Evolutionary conservation across 2,329 filamentous ascomycete species (phyloP).

Genomic region (Calonectria honghensis): DNA sequence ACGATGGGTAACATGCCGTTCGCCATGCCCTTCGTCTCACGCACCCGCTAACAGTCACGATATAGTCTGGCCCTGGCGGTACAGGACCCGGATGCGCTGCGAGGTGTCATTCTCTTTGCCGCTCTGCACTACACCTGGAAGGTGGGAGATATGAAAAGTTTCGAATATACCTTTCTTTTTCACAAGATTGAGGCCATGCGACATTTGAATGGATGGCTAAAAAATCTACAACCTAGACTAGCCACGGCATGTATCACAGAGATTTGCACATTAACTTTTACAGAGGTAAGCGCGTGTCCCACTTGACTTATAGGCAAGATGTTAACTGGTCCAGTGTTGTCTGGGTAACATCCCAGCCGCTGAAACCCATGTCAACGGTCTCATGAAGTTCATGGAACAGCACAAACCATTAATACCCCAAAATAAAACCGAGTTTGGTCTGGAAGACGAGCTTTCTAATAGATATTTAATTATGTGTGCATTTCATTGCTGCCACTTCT

Average conservation of each 20-base stretch:
- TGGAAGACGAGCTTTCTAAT: slow-evolving; percentile 47
- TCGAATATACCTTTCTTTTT: slow-evolving; percentile 47
- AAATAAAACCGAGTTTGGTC: not conserved
- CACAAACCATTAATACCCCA: slow-evolving; percentile 26
- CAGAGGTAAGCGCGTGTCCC: slow-evolving; percentile 38
- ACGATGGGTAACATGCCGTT: slow-evolving; percentile 18
- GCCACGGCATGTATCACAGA: slow-evolving; percentile 40
- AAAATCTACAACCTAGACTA: not conserved
- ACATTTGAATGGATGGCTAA: slow-evolving; percentile 40
- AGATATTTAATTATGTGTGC: slow-evolving; percentile 47
- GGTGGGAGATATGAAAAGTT: slow-evolving; percentile 38
- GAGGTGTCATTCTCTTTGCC: slow-evolving; percentile 48
- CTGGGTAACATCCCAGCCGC: slow-evolving; percentile 44
- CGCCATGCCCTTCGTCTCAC: not conserved
- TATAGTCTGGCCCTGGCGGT: slow-evolving; percentile 39
- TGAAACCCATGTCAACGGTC: slow-evolving; percentile 47
- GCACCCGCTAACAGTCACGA: not conserved
- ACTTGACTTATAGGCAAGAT: not conserved
- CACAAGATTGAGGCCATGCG: slow-evolving; percentile 50
- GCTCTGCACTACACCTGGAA: slow-evolving; percentile 50
- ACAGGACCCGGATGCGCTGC: slow-evolving; percentile 43
- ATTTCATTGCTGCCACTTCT: rapidly evolving
- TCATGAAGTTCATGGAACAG: slow-evolving; percentile 49
- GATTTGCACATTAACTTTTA: slow-evolving; percentile 47
- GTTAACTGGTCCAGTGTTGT: slow-evolving; percentile 41